Evolutionary conservation across 2,329 filamentous ascomycete species (phyloP), one percentile per base, ranked within the genome.

Genomic region (Ascochyta viciae-villosae): DNA sequence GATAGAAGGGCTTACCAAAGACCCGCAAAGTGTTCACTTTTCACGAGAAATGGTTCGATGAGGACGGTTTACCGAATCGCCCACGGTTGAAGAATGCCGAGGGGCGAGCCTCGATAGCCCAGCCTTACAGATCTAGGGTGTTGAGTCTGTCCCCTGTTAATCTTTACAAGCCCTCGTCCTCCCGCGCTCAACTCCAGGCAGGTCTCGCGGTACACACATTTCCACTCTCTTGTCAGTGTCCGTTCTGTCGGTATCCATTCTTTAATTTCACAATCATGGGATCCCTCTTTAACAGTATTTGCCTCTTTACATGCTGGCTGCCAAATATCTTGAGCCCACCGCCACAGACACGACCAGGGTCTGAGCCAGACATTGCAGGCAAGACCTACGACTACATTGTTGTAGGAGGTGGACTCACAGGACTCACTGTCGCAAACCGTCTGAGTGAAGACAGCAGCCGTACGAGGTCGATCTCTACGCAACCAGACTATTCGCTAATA

Each of bases 341-440:
- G 9, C 31, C 9, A 35, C 39, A 48, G 37, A 35, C 31, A 57
- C 16, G 26, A 8, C 24, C 46, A 2, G 57, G 50, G 26, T 53
- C 56, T 9, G 63, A 61, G 24, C 39, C 50, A 9, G 45, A 63
- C 31, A 54, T 68, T 13, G 53, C 50, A 47, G 57, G 54, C 6
- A 57, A 64, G 26, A 67, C 68, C 0, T 74, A 63, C 31, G 72
- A 74, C 45, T 74, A 73, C 42, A 63, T 74, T 8, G 47, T 74
- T 22, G 64, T 74, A 9, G 70, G 71, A 15, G 72, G 69, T 34
- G 71, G 72, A 7, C 61, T 70, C 4, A 64, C 67, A 22, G 72
- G 72, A 7, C 57, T 73, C 1, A 64, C 67, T 10, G 66, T 74
- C 38, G 72, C 71, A 2, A 69, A 68, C 27, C 65, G 72, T 2